A percentile compares a stretch with the other conserved stretches of the same genome.
These are phyloP conservation scores for Penicillium desertorum DNA, from an alignment of 495 filamentous ascomycete genomes.

Conservation along the genomic window DNA sequence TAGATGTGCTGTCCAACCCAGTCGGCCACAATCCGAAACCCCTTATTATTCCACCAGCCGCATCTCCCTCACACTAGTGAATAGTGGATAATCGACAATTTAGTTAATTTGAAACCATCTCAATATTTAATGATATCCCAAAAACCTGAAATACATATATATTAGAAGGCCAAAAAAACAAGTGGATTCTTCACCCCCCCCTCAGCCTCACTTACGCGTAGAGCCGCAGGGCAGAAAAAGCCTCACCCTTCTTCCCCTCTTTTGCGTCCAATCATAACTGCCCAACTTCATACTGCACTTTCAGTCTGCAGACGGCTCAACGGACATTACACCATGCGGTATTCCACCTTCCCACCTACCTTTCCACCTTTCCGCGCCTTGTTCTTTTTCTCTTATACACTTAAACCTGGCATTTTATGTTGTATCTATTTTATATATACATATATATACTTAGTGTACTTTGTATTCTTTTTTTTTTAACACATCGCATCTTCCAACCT, in stretches of 20 bases:
- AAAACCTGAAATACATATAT: background rate
- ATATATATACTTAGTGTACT: background rate
- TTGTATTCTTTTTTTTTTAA: background rate
- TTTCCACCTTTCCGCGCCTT: background rate
- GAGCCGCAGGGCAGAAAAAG: conserved; percentile 31
- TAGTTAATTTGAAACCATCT: background rate
- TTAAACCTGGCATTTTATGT: background rate
- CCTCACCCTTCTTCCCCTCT: conserved; percentile 21
- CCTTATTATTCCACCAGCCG: background rate
- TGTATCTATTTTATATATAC: too few relatives aligned
- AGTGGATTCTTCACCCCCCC: conserved; percentile 14
- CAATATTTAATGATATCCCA: background rate
- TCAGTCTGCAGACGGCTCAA: background rate
- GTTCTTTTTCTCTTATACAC: background rate
- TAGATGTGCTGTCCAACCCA: conserved; percentile 4
- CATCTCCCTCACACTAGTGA: conserved; percentile 4
- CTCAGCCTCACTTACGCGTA: conserved; percentile 31
- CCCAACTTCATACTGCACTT: too few relatives aligned
- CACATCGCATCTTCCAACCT: background rate
- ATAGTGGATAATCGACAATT: background rate
- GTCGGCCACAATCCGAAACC: background rate
- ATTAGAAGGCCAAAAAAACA: background rate
- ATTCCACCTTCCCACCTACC: background rate
- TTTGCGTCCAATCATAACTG: conserved; percentile 2
- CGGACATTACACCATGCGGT: conserved; percentile 2